phyloP scores from a whole-genome alignment of 345 rosid species.

The Hibiscus mutabilis region DNA sequence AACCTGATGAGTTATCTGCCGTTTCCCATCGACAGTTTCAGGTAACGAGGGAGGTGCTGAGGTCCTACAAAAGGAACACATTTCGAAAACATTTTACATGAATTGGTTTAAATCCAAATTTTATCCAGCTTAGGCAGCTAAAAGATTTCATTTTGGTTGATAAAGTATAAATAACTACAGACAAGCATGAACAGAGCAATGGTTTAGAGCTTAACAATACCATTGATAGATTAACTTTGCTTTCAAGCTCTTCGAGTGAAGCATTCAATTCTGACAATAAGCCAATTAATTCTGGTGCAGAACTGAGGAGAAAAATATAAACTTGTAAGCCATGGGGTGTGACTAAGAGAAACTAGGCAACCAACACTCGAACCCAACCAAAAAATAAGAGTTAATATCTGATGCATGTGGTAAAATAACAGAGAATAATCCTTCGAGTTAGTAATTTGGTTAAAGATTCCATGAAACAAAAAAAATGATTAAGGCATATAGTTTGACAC shows the following conservation, averaged over 20 bases:
- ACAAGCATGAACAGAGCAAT: background rate
- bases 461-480: background rate
- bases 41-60: constrained; percentile 9
- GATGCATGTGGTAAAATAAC: background rate
- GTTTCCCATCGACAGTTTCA: constrained; percentile 20
- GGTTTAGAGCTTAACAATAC: too few relatives aligned
- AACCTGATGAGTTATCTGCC: constrained; percentile 51
- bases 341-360: background rate
- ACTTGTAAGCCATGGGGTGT: background rate
- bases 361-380: background rate
- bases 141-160: background rate
- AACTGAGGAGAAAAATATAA: constrained; percentile 34
- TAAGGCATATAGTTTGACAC: background rate
- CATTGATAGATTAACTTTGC: constrained; percentile 46
- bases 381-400: background rate
- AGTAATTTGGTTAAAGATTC: background rate
- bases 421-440: background rate
- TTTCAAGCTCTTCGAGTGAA: constrained; percentile 65
- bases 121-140: background rate
- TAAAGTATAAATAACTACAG: background rate
- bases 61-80: constrained; percentile 25
- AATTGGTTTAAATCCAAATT: background rate
- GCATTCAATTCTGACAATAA: constrained; percentile 73
- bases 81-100: background rate
- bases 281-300: constrained; percentile 92